These are phyloP conservation scores for Cercospora sp. DNA, from an alignment of 2,329 filamentous ascomycete species.

Conservation along the genomic window DNA sequence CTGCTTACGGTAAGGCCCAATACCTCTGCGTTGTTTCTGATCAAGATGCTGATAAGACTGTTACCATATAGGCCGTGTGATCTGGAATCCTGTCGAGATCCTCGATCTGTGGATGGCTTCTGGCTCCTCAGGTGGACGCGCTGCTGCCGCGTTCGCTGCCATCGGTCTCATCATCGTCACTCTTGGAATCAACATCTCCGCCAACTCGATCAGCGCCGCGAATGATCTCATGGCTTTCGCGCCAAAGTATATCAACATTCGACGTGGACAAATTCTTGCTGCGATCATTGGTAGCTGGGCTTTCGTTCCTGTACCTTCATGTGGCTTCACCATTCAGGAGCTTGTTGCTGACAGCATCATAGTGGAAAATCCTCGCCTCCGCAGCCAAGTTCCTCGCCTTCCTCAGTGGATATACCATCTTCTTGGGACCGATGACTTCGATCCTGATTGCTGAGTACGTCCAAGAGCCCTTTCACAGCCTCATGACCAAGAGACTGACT, in stretches of 20 bases:
- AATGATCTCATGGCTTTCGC: conserved; percentile 56
- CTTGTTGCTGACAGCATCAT: background rate
- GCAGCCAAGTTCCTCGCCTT: conserved; percentile 42
- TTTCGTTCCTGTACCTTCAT: conserved; percentile 35
- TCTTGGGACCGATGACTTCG: conserved; percentile 63
- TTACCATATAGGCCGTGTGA: conserved; percentile 27
- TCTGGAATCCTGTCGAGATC: conserved; percentile 39
- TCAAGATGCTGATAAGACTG: background rate
- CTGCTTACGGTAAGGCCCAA: conserved; percentile 49
- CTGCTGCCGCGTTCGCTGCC: conserved; percentile 34
- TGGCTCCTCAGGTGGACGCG: conserved; percentile 31
- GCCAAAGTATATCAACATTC: conserved; percentile 54
- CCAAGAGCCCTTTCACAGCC: background rate
- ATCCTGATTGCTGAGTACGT: conserved; percentile 57
- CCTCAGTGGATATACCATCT: conserved; percentile 66
- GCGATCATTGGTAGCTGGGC: conserved; percentile 43
- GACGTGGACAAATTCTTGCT: conserved; percentile 40
- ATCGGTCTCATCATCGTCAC: conserved; percentile 53
- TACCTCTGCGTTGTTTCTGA: background rate
- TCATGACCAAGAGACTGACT: background rate
- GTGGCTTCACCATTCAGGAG: too few species aligned
- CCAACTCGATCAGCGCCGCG: conserved; percentile 55
- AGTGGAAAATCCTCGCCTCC: conserved; percentile 42
- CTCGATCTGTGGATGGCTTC: conserved; percentile 40
- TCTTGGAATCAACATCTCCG: conserved; percentile 55